Evolutionary conservation across 768 basidiomycete species (phyloP), one percentile per base, ranked within the genome.

Genomic region (Mrakia hoshinonis): DNA sequence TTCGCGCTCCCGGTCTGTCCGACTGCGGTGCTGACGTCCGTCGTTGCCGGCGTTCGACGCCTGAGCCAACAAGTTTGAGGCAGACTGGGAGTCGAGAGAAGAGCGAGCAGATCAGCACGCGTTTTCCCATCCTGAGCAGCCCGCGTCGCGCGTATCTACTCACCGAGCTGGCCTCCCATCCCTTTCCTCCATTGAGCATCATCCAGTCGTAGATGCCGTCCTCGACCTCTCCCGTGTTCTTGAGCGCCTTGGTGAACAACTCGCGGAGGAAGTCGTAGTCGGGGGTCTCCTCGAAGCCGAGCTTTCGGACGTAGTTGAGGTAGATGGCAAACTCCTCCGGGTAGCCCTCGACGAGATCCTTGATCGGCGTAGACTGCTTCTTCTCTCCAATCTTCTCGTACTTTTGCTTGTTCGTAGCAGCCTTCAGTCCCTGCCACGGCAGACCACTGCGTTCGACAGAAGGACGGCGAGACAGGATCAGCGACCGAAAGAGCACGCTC

Each of bases 311-410:
- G 81, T 99, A 99, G 82, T 98, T 98, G 65, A 99, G 85, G 81
- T 98, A 99, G 77, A 99, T 98, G 68, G 88, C 89, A 77, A 98
- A 99, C 81, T 98, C 96, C 83, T 98, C 96, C 97, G 96, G 95
- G 82, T 89, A 93, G 70, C 92, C 91, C 76, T 98, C 96, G 77
- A 89, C 92, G 31, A 99, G 84, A 78, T 99, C 96, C 82, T 92
- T 95, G 80, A 99, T 97, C 9, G 90, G 89, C 36, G 96, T 98
- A 18, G 90, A 90, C 82, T 98, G 96, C 85, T 81, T 99, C 88
- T 99, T 99, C 84, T 99, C 95, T 74, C 95, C 95, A 80, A 99
- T 99, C 85, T 98, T 99, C 84, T 99, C 95, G 82, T 99, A 99
- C 84, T 98, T 98, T 80, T 98, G 96, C 83, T 99, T 99, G 84